These are phyloP conservation scores for Brasilioporus rufonigricans DNA, from an alignment of 768 basidiomycete species.

Conservation along the genomic window DNA sequence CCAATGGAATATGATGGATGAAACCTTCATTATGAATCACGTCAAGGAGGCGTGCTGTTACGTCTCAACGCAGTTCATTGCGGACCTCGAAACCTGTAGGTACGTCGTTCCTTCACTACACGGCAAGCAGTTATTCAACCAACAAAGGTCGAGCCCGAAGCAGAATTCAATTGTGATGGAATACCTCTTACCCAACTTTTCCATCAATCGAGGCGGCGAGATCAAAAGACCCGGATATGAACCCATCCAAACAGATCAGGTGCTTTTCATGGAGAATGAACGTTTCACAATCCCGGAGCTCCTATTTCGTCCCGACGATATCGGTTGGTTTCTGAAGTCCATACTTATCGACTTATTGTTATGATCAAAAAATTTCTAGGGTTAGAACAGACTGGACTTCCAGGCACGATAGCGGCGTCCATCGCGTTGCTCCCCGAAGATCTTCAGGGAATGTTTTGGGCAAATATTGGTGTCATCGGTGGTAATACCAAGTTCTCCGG, in stretches of 20 bases:
- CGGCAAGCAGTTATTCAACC: constrained; percentile 17
- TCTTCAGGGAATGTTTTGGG: constrained; percentile 92
- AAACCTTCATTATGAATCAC: constrained; percentile 90
- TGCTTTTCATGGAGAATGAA: constrained; percentile 88
- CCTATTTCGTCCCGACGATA: constrained; percentile 85
- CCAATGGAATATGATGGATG: constrained; percentile 99
- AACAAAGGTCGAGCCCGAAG: constrained; percentile 49
- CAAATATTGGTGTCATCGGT: constrained; percentile 87
- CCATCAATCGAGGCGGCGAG: constrained; percentile 58
- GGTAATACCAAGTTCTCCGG: constrained; percentile 77
- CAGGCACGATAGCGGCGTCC: constrained; percentile 70
- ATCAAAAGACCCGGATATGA: constrained; percentile 54
- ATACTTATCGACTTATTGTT: constrained; percentile 4
- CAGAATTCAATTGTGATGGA: constrained; percentile 75
- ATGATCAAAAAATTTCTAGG: constrained; percentile 40
- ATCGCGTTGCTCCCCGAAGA: constrained; percentile 77
- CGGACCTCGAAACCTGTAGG: constrained; percentile 79
- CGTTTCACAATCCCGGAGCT: constrained; percentile 92
- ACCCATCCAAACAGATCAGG: constrained; percentile 55
- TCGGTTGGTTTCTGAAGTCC: constrained; percentile 54
- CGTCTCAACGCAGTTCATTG: constrained; percentile 68
- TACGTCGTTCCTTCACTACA: constrained; percentile 39
- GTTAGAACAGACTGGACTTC: constrained; percentile 76
- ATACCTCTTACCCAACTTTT: constrained; percentile 89
- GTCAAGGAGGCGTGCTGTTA: constrained; percentile 92